Percentiles rank a stretch among this genome's conserved stretches.
phyloP scores from a whole-genome alignment of 352 stramenopile species.

The Plasmopara halstedii region DNA sequence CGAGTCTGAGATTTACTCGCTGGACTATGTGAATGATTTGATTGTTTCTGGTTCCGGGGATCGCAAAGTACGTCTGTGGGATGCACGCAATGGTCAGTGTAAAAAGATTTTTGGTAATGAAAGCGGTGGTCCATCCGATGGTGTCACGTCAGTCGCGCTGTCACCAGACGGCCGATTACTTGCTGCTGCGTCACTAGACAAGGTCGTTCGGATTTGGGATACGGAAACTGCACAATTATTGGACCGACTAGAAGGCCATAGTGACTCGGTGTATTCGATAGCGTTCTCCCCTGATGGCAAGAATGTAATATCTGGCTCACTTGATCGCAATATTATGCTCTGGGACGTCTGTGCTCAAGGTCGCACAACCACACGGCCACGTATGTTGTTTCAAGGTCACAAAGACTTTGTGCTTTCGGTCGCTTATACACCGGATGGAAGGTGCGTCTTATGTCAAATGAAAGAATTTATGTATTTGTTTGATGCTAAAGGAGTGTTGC shows the following conservation, averaged over 20 bases:
- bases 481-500: slow-evolving; percentile 4
- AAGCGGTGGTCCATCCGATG: slow-evolving; percentile 67
- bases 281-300: slow-evolving; percentile 83
- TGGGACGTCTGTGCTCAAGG: slow-evolving; percentile 78
- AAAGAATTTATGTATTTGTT: too few relatives aligned
- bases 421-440: slow-evolving; percentile 81
- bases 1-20: slow-evolving; percentile 82
- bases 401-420: slow-evolving; percentile 85
- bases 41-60: slow-evolving; percentile 83
- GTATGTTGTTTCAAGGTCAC: slow-evolving; percentile 85
- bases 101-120: slow-evolving; percentile 83
- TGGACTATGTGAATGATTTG: slow-evolving; percentile 82
- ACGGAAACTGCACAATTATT: slow-evolving; percentile 73
- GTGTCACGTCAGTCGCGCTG: slow-evolving; percentile 74
- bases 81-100: slow-evolving; percentile 72
- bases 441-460: too few relatives aligned
- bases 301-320: slow-evolving; percentile 79
- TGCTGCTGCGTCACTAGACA: slow-evolving; percentile 74
- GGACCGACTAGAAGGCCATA: slow-evolving; percentile 77
- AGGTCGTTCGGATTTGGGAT: slow-evolving; percentile 83
- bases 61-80: slow-evolving; percentile 77
- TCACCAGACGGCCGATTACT: slow-evolving; percentile 71
- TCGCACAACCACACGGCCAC: slow-evolving; percentile 67
- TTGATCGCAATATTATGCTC: slow-evolving; percentile 84
- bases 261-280: slow-evolving; percentile 84